phyloP scores from a whole-genome alignment of 2,329 filamentous ascomycete genomes.

The Cladobotryum protrusum region DNA sequence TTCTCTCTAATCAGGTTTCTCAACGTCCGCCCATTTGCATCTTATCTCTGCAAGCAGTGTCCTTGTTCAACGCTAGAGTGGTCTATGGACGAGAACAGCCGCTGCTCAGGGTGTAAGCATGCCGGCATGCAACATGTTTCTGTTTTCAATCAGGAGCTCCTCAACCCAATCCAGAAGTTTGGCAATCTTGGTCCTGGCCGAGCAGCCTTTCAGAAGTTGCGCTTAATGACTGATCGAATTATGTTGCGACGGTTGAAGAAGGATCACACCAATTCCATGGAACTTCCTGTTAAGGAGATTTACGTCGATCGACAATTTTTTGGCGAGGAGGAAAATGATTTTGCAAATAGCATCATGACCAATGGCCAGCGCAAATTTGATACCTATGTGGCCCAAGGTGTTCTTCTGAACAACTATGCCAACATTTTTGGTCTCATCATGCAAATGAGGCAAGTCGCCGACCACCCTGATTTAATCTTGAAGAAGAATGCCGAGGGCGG shows the following conservation, averaged over 20 bases:
- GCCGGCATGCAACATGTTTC: constrained; percentile 39
- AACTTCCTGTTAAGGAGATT: constrained; percentile 90
- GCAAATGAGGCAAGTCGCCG: constrained; percentile 97
- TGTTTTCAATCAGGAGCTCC: constrained; percentile 88
- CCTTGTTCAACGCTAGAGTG: constrained; percentile 77
- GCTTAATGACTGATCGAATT: constrained; percentile 82
- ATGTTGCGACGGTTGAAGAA: constrained; percentile 95
- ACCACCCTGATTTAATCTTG: constrained; percentile 89
- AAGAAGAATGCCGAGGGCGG: constrained; percentile 82
- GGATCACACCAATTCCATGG: constrained; percentile 91
- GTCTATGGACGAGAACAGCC: constrained; percentile 65
- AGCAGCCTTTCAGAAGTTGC: constrained; percentile 72
- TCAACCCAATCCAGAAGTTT: constrained; percentile 70
- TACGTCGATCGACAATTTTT: constrained; percentile 93
- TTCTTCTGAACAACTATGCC: constrained; percentile 94
- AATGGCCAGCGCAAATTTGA: constrained; percentile 85
- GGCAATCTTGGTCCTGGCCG: constrained; percentile 57
- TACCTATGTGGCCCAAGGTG: constrained; percentile 89
- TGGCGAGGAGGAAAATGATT: constrained; percentile 90
- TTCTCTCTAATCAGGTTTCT: constrained; percentile 92
- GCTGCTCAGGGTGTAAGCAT: constrained; percentile 58
- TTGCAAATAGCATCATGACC: constrained; percentile 92
- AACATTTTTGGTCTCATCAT: constrained; percentile 99
- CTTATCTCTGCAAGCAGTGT: constrained; percentile 90
- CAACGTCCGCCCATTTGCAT: constrained; percentile 80